These are phyloP conservation scores for Meyerozyma sp. DNA, from an alignment of 1,139 yeast genomes.

Conservation along the genomic window DNA sequence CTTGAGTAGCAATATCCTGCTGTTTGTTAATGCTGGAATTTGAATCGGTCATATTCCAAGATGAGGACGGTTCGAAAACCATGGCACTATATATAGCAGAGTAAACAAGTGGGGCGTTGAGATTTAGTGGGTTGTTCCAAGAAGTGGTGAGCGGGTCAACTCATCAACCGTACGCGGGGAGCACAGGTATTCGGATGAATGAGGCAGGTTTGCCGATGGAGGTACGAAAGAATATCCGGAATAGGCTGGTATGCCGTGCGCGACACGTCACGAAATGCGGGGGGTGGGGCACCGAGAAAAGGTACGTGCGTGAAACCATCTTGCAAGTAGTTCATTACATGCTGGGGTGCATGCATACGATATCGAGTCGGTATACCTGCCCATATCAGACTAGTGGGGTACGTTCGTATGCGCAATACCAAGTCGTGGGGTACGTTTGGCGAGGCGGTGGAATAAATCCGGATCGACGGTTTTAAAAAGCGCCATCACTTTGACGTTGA, in stretches of 20 bases:
- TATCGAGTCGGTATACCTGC: too few species aligned
- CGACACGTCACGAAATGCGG: not conserved
- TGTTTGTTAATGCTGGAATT: constrained; percentile 1
- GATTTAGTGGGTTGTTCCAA: not conserved
- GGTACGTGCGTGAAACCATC: not conserved
- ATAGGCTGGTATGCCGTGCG: not conserved
- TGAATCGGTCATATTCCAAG: not conserved
- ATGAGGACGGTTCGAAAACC: not conserved
- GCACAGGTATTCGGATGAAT: not conserved
- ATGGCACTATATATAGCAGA: not conserved
- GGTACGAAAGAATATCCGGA: not conserved
- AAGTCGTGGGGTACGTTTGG: too few species aligned
- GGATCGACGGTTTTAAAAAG: too few species aligned
- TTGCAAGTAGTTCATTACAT: too few species aligned
- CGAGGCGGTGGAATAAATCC: too few species aligned
- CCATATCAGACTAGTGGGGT: too few species aligned
- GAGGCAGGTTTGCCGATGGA: not conserved
- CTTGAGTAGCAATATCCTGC: not conserved
- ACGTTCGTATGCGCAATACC: too few species aligned
- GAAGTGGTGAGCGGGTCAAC: not conserved
- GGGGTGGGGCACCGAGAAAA: not conserved
- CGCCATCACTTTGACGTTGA: too few species aligned
- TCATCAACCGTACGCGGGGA: not conserved
- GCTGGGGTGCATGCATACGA: too few species aligned
- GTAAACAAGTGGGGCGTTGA: not conserved